Evolutionary conservation across 2,329 filamentous ascomycete species (phyloP), one percentile per base, ranked within the genome.

Genomic region (Alternaria atra): DNA sequence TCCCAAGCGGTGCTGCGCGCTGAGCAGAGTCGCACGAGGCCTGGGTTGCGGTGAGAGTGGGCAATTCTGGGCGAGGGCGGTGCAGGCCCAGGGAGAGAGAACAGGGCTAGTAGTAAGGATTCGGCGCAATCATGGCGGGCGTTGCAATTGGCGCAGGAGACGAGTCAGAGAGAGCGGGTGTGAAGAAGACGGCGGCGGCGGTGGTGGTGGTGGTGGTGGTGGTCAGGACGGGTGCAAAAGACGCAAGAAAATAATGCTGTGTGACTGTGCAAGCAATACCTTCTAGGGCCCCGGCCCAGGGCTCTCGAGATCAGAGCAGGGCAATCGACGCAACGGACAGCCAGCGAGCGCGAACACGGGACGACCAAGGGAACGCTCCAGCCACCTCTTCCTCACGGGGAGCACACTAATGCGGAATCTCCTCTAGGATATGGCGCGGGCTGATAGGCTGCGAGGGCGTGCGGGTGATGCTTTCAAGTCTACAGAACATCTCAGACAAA

Each of bases 111-210:
- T 43, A 72, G 61, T 48, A 64, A 52, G 55, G 58, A 55, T 55
- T 65, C 55, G 66, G 65, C 64, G 68, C 60, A 59, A 53, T 63
- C 66, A 73, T 71, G 59, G 58, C 63, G 56, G 66, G 63, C 46
- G 44, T 50, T 37, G 20, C 61, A 65, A 60, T 64, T 62, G 60
- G 52, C 30, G 44, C 54, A 34, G 54, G n/a, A 29, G 20, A 37
- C 27, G 50, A 13, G 27, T 32, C 35, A 40, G 52, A 30, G 51
- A 39, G 17, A 13, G 27, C 29, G n/a, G 37, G 12, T 9, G 30
- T 40, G 50, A 30, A 23, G 29, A 5, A 17, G 56, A 15, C 25
- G 44, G 48, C n/a, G 55, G 55, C 17, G 51, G 44, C 34, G 48
- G 54, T 37, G 52, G 52, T 25, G 48, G 55, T 34, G 44, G 53